Evolutionary conservation across 768 basidiomycete genomes (phyloP).

Genomic region (Tulasnella sp.): DNA sequence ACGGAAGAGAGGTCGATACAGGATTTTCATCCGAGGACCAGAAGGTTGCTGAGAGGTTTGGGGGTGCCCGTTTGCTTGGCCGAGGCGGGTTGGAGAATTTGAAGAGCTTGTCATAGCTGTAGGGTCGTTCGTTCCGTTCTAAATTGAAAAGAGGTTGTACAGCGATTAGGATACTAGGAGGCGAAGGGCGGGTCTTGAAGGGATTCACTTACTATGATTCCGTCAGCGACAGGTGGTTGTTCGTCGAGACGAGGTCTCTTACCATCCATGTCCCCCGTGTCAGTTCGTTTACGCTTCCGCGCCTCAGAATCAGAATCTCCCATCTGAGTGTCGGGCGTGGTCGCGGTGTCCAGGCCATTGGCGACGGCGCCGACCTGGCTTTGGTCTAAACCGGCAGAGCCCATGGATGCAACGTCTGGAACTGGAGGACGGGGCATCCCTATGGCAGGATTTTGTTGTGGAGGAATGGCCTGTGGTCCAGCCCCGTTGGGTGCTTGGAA

Average conservation of each 20-base stretch:
- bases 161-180: not conserved
- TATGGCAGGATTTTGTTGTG: not conserved
- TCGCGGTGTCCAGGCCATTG: constrained; percentile 48
- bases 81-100: constrained; percentile 32
- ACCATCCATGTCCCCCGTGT: constrained; percentile 58
- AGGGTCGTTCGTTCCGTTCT: not conserved
- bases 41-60: constrained; percentile 42
- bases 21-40: constrained; percentile 72
- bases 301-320: constrained; percentile 49
- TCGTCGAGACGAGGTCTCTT: constrained; percentile 57
- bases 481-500: constrained; percentile 16
- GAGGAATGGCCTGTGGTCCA: not conserved
- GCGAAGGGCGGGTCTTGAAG: not conserved
- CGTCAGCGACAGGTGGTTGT: constrained; percentile 35
- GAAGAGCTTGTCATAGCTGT: not conserved
- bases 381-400: not conserved
- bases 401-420: not conserved
- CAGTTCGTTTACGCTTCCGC: constrained; percentile 64
- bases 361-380: constrained; percentile 35
- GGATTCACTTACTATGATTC: constrained; percentile 22
- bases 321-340: not conserved
- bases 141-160: not conserved
- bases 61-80: constrained; percentile 29
- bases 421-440: not conserved
- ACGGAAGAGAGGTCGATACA: constrained; percentile 78